phyloP scores from a whole-genome alignment of 2,329 filamentous ascomycete species.

The Trichoderma oligosporum region DNA sequence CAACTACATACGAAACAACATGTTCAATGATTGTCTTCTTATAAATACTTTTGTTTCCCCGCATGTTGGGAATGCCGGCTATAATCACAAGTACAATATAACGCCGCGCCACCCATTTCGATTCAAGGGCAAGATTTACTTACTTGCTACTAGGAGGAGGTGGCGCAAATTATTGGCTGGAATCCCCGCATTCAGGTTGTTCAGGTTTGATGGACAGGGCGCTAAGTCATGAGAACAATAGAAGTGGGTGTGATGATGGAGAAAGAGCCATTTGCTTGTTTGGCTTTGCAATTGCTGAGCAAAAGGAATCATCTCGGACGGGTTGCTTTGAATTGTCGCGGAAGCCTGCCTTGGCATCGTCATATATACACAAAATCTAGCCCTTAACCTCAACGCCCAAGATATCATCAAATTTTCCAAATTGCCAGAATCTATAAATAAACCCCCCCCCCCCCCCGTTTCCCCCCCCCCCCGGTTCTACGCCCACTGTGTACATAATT shows the following conservation, averaged over 20 bases:
- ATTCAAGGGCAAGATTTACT: background rate
- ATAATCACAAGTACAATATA: constrained; percentile 2
- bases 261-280: background rate
- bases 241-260: background rate
- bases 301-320: too few relatives aligned
- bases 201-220: background rate
- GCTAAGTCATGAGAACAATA: constrained; percentile 4
- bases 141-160: background rate
- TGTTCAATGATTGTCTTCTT: too few relatives aligned
- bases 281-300: too few relatives aligned
- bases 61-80: constrained; percentile 12
- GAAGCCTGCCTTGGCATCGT: background rate
- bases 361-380: background rate
- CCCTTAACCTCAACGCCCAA: background rate
- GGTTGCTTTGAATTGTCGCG: background rate
- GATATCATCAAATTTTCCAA: background rate
- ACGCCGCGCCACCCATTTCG: background rate
- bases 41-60: constrained; percentile 2
- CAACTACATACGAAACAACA: too few relatives aligned
- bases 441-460: background rate
- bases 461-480: too few relatives aligned
- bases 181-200: constrained; percentile 8
- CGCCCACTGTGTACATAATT: too few relatives aligned
- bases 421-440: background rate
- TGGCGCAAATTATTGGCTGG: constrained; percentile 6